phyloP scores from a whole-genome alignment of 257 asterid genomes.

The Forsythia suspensa region DNA sequence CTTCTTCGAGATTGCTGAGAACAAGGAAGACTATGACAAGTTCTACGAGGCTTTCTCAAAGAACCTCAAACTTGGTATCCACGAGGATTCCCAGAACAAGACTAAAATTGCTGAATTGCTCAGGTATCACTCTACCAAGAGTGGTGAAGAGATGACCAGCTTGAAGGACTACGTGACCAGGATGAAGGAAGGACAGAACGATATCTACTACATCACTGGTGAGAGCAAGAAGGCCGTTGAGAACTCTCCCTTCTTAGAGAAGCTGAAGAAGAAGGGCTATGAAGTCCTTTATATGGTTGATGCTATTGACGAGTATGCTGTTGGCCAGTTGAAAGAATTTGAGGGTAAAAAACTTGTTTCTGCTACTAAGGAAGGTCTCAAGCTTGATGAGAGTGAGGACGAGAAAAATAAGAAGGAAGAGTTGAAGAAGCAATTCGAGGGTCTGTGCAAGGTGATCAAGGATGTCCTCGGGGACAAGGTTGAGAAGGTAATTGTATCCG shows the following conservation, averaged over 20 bases:
- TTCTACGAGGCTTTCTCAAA: not conserved
- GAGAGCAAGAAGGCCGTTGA: conserved; percentile 1
- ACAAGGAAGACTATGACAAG: conserved; percentile 11
- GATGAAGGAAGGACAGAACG: not conserved
- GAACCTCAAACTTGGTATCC: conserved; percentile 2
- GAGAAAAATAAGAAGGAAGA: not conserved
- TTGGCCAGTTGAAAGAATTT: not conserved
- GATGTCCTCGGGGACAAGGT: conserved; percentile 1
- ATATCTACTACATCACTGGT: not conserved
- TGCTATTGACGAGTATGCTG: conserved; percentile 8
- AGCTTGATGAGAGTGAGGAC: not conserved
- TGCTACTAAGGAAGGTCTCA: not conserved
- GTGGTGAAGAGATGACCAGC: conserved; percentile 8
- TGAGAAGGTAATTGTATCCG: not conserved
- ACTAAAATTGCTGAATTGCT: not conserved
- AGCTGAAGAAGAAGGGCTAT: not conserved
- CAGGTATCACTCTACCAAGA: not conserved
- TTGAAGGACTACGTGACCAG: conserved; percentile 2
- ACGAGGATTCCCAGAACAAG: conserved; percentile 9
- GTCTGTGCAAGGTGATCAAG: conserved; percentile 4
- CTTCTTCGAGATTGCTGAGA: conserved; percentile 63
- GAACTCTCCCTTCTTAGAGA: conserved; percentile 4
- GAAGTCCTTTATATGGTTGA: not conserved
- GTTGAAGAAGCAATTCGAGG: not conserved
- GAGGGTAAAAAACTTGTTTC: conserved; percentile 6